Percentiles rank a stretch among this genome's conserved stretches.
These are phyloP conservation scores for Macrophomina pseudophaseolina DNA, from an alignment of 2,329 filamentous ascomycete genomes.

Conservation along the genomic window DNA sequence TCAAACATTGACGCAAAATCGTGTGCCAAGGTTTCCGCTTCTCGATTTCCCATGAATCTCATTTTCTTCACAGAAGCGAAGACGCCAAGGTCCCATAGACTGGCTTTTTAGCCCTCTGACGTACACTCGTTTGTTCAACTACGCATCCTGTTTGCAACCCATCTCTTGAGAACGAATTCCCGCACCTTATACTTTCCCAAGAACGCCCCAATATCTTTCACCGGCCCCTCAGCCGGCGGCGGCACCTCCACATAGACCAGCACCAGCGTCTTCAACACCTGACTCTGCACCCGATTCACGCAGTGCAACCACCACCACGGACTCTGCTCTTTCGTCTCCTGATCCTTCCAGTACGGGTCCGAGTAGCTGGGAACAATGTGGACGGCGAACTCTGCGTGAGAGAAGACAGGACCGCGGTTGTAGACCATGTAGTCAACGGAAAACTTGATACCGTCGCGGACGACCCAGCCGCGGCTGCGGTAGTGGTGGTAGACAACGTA, in stretches of 20 bases:
- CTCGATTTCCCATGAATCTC: too few species aligned
- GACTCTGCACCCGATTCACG: conserved; percentile 84
- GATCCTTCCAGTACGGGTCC: conserved; percentile 71
- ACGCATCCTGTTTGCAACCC: conserved; percentile 76
- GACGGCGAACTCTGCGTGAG: conserved; percentile 91
- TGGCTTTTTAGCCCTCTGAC: too few species aligned
- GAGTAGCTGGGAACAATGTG: conserved; percentile 83
- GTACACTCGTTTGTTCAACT: not conserved
- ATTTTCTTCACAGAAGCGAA: not conserved
- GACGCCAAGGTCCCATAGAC: not conserved
- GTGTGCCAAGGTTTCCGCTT: too few species aligned
- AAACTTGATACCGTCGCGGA: conserved; percentile 91
- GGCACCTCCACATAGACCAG: conserved; percentile 92
- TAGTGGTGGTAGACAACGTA: conserved; percentile 97
- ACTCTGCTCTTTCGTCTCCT: conserved; percentile 56
- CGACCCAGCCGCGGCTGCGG: conserved; percentile 92
- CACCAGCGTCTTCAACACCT: conserved; percentile 88
- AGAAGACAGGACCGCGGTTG: conserved; percentile 88
- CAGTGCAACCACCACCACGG: conserved; percentile 87
- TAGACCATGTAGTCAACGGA: conserved; percentile 95
- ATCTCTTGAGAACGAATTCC: conserved; percentile 81
- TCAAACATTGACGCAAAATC: too few species aligned
- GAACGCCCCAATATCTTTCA: conserved; percentile 59
- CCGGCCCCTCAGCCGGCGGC: conserved; percentile 58
- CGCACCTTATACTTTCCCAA: conserved; percentile 75